These are phyloP conservation scores for Pyracantha coccinea DNA, from an alignment of 331 rosid species.

Conservation along the genomic window DNA sequence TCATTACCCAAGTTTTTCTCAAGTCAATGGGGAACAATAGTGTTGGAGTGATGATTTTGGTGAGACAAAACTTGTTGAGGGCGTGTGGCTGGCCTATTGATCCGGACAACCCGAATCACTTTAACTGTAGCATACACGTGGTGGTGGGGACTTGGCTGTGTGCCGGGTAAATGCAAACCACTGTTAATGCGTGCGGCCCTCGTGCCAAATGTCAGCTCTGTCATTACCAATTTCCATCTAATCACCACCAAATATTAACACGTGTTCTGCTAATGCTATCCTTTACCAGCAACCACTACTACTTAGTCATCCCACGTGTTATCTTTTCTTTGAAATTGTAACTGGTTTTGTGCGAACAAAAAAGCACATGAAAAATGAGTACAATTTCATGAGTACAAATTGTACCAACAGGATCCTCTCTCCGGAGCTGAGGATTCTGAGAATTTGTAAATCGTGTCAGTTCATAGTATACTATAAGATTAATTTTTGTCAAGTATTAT, in stretches of 20 bases:
- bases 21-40: rapidly evolving
- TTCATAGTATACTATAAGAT: no score
- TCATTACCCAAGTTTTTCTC: neutral
- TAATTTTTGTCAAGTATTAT: no score
- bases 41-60: neutral
- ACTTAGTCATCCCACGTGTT: no score
- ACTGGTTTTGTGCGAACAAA: neutral
- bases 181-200: neutral
- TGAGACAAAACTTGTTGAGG: neutral
- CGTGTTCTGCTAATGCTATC: neutral
- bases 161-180: neutral
- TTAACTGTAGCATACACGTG: neutral
- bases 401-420: no score
- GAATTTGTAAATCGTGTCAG: rapidly evolving
- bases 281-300: no score
- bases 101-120: neutral
- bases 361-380: neutral
- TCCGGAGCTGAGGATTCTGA: no score
- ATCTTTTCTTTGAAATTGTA: neutral
- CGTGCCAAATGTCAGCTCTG: neutral
- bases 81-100: neutral
- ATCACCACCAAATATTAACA: neutral
- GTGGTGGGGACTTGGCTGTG: neutral
- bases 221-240: neutral
- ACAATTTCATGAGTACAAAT: no score